These are phyloP conservation scores for Hydrangea macrophylla DNA, from an alignment of 148 eudicot species.

Conservation along the genomic window DNA sequence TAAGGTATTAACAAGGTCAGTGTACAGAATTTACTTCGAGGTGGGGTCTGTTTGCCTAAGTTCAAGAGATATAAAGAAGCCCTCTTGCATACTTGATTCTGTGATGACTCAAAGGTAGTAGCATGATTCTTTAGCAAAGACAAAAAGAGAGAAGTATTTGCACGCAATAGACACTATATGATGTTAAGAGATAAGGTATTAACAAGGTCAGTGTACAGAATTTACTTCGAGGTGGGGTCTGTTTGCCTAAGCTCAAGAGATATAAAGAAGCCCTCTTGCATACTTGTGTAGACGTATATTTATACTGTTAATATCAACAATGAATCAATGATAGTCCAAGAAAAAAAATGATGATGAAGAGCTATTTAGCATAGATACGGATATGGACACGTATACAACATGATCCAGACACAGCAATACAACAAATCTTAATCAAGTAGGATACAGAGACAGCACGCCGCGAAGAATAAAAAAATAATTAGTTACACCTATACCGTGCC, in stretches of 20 bases:
- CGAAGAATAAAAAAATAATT: too few species aligned
- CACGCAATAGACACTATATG: background rate
- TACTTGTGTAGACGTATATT: background rate
- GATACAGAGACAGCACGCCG: too few species aligned
- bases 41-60: background rate
- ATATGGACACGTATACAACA: too few species aligned
- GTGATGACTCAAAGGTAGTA: background rate
- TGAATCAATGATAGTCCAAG: background rate
- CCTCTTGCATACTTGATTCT: background rate
- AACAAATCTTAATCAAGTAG: too few species aligned
- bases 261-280: background rate
- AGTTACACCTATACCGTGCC: too few species aligned
- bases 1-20: background rate
- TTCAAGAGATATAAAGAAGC: background rate
- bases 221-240: background rate
- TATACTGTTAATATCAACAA: background rate
- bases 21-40: background rate
- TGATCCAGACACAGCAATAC: too few species aligned
- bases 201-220: background rate
- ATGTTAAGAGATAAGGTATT: background rate
- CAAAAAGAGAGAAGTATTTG: background rate
- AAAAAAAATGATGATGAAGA: too few species aligned
- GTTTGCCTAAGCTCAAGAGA: background rate
- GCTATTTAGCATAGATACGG: too few species aligned
- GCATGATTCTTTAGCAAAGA: background rate